Evolutionary conservation across 768 basidiomycete genomes (phyloP).

Genomic region (Pisolithus marmoratus): DNA sequence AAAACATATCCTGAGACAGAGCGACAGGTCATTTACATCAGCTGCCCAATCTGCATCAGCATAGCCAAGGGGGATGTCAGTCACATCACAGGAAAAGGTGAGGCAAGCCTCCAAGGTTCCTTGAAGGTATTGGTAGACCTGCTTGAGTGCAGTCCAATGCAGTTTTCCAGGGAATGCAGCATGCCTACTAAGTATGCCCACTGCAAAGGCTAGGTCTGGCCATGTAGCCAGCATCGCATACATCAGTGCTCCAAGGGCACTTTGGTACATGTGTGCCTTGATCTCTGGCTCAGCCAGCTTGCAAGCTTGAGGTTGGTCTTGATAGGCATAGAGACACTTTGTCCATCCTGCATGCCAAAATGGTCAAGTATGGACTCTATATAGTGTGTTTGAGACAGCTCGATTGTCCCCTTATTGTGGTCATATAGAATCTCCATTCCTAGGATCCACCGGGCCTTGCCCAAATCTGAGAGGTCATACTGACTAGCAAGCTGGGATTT

Average conservation of each 20-base stretch:
- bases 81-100: not conserved
- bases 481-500: no score
- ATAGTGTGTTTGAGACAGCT: no score
- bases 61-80: no score
- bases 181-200: slow-evolving; percentile 13
- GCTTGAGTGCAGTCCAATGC: slow-evolving; percentile 9
- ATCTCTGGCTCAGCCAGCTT: slow-evolving; percentile 3
- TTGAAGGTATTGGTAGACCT: slow-evolving; percentile 13
- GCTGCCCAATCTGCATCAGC: slow-evolving; percentile 9
- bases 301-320: not conserved
- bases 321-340: slow-evolving; percentile 7
- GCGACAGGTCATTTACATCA: not conserved
- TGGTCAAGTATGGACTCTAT: no score
- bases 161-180: slow-evolving; percentile 5
- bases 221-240: no score
- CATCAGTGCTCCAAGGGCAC: no score
- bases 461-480: no score
- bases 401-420: no score
- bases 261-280: no score
- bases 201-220: no score
- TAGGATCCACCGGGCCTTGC: no score
- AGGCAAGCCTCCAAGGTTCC: slow-evolving; percentile 2
- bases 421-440: no score
- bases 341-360: not conserved
- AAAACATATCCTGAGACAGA: slow-evolving; percentile 25